These are phyloP conservation scores for Aspergillus terreus DNA, from an alignment of 2,329 filamentous ascomycete species.

Conservation along the genomic window DNA sequence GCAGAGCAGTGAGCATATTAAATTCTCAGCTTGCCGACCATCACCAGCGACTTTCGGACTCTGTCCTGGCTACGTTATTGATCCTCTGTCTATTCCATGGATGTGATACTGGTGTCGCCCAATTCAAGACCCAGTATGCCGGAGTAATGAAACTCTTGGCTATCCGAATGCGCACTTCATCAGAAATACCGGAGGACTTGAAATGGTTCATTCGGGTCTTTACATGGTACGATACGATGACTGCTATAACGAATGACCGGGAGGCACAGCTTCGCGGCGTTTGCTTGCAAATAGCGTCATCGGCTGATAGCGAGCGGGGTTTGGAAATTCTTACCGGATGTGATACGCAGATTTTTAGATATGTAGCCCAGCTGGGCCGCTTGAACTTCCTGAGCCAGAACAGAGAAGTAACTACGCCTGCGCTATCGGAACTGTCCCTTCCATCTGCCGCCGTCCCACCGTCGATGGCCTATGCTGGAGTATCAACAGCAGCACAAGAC, in stretches of 20 bases:
- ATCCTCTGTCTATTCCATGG: constrained; percentile 90
- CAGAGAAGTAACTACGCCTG: constrained; percentile 32
- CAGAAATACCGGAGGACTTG: constrained; percentile 62
- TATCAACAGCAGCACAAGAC: too few relatives aligned
- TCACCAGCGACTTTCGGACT: constrained; percentile 73
- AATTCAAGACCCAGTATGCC: constrained; percentile 89
- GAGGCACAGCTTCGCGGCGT: constrained; percentile 72
- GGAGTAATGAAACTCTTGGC: constrained; percentile 87
- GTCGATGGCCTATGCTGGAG: constrained; percentile 25
- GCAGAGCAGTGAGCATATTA: constrained; percentile 75
- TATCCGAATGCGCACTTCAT: constrained; percentile 62
- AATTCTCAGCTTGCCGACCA: constrained; percentile 81
- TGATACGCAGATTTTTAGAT: constrained; percentile 80
- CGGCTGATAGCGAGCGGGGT: constrained; percentile 65
- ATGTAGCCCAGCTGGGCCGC: constrained; percentile 76
- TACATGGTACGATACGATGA: constrained; percentile 91
- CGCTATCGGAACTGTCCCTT: constrained; percentile 10
- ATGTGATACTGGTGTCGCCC: constrained; percentile 86
- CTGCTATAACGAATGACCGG: constrained; percentile 84
- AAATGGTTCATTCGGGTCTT: constrained; percentile 89
- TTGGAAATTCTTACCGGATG: constrained; percentile 85
- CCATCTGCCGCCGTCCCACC: constrained; percentile 30
- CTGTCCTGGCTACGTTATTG: constrained; percentile 80
- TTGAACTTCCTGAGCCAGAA: constrained; percentile 79
- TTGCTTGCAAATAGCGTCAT: constrained; percentile 60